Evolutionary conservation across 768 basidiomycete species (phyloP).

Genomic region (Boletellus ananiceps): DNA sequence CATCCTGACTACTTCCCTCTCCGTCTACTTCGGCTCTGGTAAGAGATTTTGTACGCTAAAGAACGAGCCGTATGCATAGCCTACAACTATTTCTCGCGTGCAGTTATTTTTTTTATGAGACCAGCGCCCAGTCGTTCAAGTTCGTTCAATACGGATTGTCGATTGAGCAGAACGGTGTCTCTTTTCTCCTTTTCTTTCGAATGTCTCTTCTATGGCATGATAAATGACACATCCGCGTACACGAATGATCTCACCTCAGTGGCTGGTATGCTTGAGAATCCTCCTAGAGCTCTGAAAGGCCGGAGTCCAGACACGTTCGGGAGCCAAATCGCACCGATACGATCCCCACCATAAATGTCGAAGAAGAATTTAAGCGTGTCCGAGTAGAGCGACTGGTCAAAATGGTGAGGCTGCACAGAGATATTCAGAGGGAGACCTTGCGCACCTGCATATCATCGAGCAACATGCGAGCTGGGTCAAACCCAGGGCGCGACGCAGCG

Average conservation of each 20-base stretch:
- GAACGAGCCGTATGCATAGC: not conserved
- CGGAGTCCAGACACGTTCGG: slow-evolving; percentile 56
- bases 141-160: slow-evolving; percentile 62
- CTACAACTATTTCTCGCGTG: slow-evolving; percentile 9
- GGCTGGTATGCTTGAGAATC: slow-evolving; percentile 67
- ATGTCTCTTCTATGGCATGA: slow-evolving; percentile 23
- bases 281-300: slow-evolving; percentile 76
- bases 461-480: slow-evolving; percentile 71
- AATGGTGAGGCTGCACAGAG: slow-evolving; percentile 1
- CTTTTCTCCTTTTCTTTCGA: slow-evolving; percentile 46
- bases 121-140: slow-evolving; percentile 72
- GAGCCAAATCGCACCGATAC: slow-evolving; percentile 86
- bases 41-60: not conserved
- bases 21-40: not conserved
- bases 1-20: slow-evolving; percentile 5
- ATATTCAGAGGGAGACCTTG: not conserved
- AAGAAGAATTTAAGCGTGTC: slow-evolving; percentile 82
- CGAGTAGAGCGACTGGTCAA: slow-evolving; percentile 57
- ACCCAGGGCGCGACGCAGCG: slow-evolving; percentile 52
- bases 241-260: slow-evolving; percentile 26
- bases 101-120: slow-evolving; percentile 48
- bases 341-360: slow-evolving; percentile 74
- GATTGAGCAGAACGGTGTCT: slow-evolving; percentile 62
- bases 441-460: slow-evolving; percentile 70
- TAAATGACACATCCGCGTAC: not conserved